Evolutionary conservation across 2,329 filamentous ascomycete species (phyloP), one percentile per base, ranked within the genome.

Genomic region (Dothideomycetidae sp.): DNA sequence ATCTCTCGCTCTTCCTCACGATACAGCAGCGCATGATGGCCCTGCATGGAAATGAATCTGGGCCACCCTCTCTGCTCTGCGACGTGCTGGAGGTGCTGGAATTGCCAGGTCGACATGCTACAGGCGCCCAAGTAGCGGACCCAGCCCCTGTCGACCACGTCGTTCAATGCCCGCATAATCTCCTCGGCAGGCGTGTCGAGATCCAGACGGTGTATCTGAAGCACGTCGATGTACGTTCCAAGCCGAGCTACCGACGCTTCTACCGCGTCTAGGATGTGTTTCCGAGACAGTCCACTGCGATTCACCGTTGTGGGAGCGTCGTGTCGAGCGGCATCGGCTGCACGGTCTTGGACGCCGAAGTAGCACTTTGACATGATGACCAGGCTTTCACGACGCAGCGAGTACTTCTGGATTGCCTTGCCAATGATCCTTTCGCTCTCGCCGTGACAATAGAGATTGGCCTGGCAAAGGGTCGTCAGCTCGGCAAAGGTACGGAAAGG

Each of bases 1-100:
- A 72, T 71, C 44, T 71, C 68, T 2, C 67, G 55, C 49, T 72
- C 73, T 45, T 79, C 75, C 48, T 80, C 75, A 3, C 75, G 64
- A 50, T 75, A 75, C 2, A 70, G 50, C 0, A 72, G 57, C 44
- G 71, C 73, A 50, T 75, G 67, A 31, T 66, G 64, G 17, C 69
- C 69, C 43, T 75, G 71, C 71, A 75, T 75, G 2, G 59, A 64
- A 42, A 74, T 58, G 47, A 76, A 75, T 50, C 73, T 69, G 12
- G 67, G 70, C 71, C 70, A 75, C 15, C 68, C 64, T 33, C 71
- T 49, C 50, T 64, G 63, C 44, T 71, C 64, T 10, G 73, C 73
- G n/a, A n/a, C n/a, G n/a, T n/a, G n/a, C n/a, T n/a, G n/a, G n/a
- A n/a, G n/a, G n/a, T n/a, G n/a, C n/a, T n/a, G n/a, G 42, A 65